These are phyloP conservation scores for Termitomyces sp. DNA, from an alignment of 768 basidiomycete genomes.

Conservation along the genomic window DNA sequence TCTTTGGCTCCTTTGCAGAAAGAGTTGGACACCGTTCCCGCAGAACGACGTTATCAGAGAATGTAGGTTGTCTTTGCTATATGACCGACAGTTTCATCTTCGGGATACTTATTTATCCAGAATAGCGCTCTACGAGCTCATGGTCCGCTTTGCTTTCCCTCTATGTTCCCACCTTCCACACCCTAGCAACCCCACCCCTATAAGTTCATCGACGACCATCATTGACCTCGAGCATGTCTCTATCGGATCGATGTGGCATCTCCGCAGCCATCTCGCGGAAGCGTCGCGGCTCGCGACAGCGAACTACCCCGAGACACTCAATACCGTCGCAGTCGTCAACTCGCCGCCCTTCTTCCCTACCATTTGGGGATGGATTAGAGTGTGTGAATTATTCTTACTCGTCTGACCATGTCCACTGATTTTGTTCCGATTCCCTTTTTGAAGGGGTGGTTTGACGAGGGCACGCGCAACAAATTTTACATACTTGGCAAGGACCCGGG, in stretches of 20 bases:
- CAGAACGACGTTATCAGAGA: slow-evolving; percentile 56
- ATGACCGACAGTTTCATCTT: background rate
- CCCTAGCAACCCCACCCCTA: slow-evolving; percentile 40
- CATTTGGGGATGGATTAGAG: slow-evolving; percentile 83
- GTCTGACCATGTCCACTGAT: background rate
- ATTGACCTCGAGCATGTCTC: slow-evolving; percentile 67
- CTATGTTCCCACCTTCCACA: slow-evolving; percentile 61
- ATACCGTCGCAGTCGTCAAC: slow-evolving; percentile 66
- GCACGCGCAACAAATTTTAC: slow-evolving; percentile 72
- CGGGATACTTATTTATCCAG: slow-evolving; percentile 24
- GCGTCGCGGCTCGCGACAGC: slow-evolving; percentile 71
- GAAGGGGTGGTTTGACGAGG: slow-evolving; percentile 76
- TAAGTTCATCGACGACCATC: slow-evolving; percentile 60
- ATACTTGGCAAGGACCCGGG: slow-evolving; percentile 62
- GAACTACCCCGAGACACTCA: slow-evolving; percentile 77
- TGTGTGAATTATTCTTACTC: slow-evolving; percentile 16
- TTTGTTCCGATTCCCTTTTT: background rate
- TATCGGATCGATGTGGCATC: slow-evolving; percentile 60
- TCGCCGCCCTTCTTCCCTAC: slow-evolving; percentile 80
- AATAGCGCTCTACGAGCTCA: slow-evolving; percentile 59
- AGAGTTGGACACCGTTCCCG: slow-evolving; percentile 50
- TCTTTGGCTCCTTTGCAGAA: slow-evolving; percentile 53
- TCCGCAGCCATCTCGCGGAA: slow-evolving; percentile 69
- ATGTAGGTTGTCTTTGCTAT: slow-evolving; percentile 44
- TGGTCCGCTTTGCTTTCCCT: slow-evolving; percentile 59